These are phyloP conservation scores for Alectoria sarmentosa DNA, from an alignment of 495 filamentous ascomycete species.

Conservation along the genomic window DNA sequence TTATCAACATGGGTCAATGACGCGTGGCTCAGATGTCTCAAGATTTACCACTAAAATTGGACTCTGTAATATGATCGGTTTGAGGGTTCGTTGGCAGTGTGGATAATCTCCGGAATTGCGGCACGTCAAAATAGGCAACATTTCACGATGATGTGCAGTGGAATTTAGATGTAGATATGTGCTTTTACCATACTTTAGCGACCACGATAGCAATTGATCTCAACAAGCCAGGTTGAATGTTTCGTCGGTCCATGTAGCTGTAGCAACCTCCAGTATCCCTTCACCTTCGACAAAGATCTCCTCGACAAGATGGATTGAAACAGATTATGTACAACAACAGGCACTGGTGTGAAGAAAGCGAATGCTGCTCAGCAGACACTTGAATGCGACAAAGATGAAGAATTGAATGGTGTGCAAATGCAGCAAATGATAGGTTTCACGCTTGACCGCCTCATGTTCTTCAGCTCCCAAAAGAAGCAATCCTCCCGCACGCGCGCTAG, in stretches of 20 bases:
- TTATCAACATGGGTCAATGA: not conserved
- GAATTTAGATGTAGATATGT: not conserved
- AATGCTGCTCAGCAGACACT: constrained; percentile 20
- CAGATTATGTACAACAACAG: constrained; percentile 17
- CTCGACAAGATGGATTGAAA: constrained; percentile 6
- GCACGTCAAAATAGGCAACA: not conserved
- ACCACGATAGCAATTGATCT: not conserved
- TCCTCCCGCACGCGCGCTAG: not conserved
- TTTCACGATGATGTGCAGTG: not conserved
- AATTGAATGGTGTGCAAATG: constrained; percentile 12
- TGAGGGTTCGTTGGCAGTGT: no score
- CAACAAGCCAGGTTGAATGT: constrained; percentile 8
- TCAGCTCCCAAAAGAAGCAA: not conserved
- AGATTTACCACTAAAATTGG: not conserved
- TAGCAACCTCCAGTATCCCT: constrained; percentile 10
- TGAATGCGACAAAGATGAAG: constrained; percentile 11
- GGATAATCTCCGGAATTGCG: not conserved
- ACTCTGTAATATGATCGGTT: no score
- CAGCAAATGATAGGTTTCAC: not conserved
- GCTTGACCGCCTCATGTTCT: not conserved
- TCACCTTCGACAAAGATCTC: constrained; percentile 1
- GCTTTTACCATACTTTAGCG: not conserved
- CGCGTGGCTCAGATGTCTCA: not conserved
- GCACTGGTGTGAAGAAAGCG: constrained; percentile 5
- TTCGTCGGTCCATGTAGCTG: not conserved